Base-by-base conservation (phyloP, 2,329 filamentous ascomycete genomes). In the Cryphonectria parasitica region DNA sequence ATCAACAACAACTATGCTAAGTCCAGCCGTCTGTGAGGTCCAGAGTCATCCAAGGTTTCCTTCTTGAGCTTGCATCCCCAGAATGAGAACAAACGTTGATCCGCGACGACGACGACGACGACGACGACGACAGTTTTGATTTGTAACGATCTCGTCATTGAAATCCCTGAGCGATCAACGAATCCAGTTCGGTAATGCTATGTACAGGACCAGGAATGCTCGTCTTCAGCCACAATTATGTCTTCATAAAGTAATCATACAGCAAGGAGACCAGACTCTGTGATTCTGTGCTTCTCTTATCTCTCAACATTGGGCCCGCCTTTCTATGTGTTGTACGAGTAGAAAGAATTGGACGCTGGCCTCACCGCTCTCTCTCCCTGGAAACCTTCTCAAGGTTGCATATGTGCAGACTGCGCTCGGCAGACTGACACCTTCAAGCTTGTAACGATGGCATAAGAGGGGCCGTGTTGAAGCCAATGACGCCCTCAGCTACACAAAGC, bases 401-500 rank as follows among this genome's bases (percentile, higher is more conserved):
- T n/a, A n/a, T n/a, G 61, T n/a, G n/a, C n/a, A 28, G 43, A 6
- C 43, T 22, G 17, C 15, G 4, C 41, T 43, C 2, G 11, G 41
- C 41, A 43, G 15, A 62, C 17, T 36, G 41, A 36, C n/a, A 54
- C 10, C 22, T n/a, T 63, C 61, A 63, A 43, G 61, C n/a, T 39
- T 45, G 39, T 15, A n/a, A 17, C 61, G 39, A 64, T 3, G 36
- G 45, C 61, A 28, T 1, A 19, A 64, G 15, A 5, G 69, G 25
- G 41, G 49, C 52, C 28, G 64, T 69, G 49, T 73, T 73, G 70
- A 72, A 73, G 19, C 72, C 70, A 28, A 73, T 70, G 13, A 73
- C 68, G 3, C 72, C 72, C 43, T 73, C 72, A 22, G 70, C 72
- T 39, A 68, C 11, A 43, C 56, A 49, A 10, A 22, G 45, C 31